Evolutionary conservation across 1,284 basidiomycete species (phyloP).

Genomic region (Trichosporon inkin): DNA sequence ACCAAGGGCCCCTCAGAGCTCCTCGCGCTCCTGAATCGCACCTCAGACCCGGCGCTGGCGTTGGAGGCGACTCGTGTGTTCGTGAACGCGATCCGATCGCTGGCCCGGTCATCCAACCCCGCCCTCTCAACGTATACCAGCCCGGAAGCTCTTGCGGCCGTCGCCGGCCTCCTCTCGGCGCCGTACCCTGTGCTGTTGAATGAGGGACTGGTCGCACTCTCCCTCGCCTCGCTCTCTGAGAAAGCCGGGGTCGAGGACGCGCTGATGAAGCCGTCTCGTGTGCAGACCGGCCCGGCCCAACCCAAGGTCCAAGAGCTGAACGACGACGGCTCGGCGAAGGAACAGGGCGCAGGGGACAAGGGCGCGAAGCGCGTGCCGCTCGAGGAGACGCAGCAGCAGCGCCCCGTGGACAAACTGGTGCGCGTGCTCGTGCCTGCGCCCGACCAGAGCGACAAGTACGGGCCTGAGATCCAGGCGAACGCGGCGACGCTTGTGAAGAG

Average conservation of each 20-base stretch:
- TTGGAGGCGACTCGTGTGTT: constrained; percentile 64
- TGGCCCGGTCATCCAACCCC: not conserved
- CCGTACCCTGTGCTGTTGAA: constrained; percentile 82
- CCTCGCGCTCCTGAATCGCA: constrained; percentile 68
- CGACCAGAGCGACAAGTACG: not conserved
- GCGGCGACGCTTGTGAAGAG: constrained; percentile 11
- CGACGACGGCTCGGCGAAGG: not conserved
- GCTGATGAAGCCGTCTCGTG: not conserved
- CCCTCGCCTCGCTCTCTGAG: constrained; percentile 50
- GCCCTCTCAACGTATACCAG: not conserved
- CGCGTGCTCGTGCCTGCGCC: constrained; percentile 11
- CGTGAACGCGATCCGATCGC: constrained; percentile 31
- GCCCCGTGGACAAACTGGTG: constrained; percentile 10
- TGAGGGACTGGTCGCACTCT: constrained; percentile 80
- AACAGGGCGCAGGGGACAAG: not conserved
- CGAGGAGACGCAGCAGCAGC: not conserved
- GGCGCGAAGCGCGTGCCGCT: not conserved
- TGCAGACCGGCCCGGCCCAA: not conserved
- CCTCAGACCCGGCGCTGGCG: constrained; percentile 74
- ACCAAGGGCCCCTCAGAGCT: constrained; percentile 55
- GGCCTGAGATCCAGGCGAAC: constrained; percentile 18
- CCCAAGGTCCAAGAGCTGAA: not conserved
- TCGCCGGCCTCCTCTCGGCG: constrained; percentile 68
- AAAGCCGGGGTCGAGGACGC: not conserved
- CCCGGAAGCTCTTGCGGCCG: constrained; percentile 52